Percentiles rank a stretch among this genome's conserved stretches.
phyloP scores from a whole-genome alignment of 352 stramenopile genomes.

The Globisporangium spinosum region DNA sequence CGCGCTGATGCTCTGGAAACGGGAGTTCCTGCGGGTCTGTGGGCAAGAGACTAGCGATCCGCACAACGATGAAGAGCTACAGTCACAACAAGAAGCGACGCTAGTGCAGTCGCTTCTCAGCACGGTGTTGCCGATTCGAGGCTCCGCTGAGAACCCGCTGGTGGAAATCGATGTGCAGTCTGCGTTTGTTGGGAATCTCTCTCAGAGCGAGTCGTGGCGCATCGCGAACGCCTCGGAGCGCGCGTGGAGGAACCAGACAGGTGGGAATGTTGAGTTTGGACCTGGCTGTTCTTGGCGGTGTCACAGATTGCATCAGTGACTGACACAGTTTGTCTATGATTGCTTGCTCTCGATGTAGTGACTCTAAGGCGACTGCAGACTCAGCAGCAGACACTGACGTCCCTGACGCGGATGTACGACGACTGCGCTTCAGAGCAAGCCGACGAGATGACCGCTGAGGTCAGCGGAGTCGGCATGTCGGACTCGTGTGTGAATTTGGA shows the following conservation, averaged over 20 bases:
- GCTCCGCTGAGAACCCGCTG: not conserved
- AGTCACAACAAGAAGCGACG: not conserved
- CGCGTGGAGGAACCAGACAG: constrained; percentile 10
- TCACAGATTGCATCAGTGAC: no score
- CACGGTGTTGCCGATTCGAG: constrained; percentile 10
- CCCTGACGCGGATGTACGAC: constrained; percentile 7
- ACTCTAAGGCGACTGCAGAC: not conserved
- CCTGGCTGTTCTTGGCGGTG: not conserved
- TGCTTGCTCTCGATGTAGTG: not conserved
- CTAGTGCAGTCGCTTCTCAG: constrained; percentile 12
- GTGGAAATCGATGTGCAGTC: constrained; percentile 7
- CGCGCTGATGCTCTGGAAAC: constrained; percentile 41
- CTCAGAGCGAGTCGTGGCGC: not conserved
- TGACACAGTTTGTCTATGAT: not conserved
- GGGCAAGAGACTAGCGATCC: not conserved
- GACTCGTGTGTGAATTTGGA: constrained; percentile 1
- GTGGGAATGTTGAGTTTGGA: not conserved
- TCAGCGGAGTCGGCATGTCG: not conserved
- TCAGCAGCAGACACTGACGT: constrained; percentile 1
- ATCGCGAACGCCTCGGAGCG: constrained; percentile 1
- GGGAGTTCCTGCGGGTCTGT: constrained; percentile 24
- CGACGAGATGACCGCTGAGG: not conserved
- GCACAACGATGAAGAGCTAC: not conserved
- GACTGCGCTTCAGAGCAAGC: not conserved
- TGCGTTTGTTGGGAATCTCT: not conserved